These are phyloP conservation scores for Podila verticillata DNA, from an alignment of 192 early-diverging fungal genomes.

Conservation along the genomic window DNA sequence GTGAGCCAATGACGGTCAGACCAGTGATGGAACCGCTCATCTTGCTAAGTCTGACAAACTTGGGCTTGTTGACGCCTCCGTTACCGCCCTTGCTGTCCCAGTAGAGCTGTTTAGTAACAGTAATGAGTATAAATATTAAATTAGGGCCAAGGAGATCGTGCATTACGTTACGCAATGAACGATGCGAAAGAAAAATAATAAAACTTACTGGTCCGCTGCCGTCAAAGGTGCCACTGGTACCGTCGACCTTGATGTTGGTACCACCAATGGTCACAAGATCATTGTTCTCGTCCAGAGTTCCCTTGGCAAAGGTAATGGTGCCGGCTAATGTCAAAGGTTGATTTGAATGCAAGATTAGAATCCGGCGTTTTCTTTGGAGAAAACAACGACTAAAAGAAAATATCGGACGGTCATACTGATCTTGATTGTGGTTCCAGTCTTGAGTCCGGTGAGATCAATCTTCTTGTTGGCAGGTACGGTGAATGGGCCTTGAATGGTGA, in stretches of 20 bases:
- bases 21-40: conserved; percentile 44
- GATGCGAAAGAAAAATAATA: conserved; percentile 8
- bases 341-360: conserved; percentile 10
- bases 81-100: conserved; percentile 59
- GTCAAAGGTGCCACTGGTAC: conserved; percentile 40
- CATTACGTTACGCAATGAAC: neutral
- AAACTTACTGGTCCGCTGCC: conserved; percentile 52
- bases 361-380: conserved; percentile 1
- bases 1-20: conserved; percentile 37
- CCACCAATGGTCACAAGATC: conserved; percentile 50
- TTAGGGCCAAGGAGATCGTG: conserved; percentile 1
- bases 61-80: conserved; percentile 53
- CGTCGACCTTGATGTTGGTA: conserved; percentile 45
- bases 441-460: conserved; percentile 51
- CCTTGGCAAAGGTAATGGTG: conserved; percentile 49
- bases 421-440: conserved; percentile 45
- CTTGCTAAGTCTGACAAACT: conserved; percentile 33
- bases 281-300: conserved; percentile 17
- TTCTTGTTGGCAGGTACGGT: conserved; percentile 51
- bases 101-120: conserved; percentile 19
- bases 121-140: neutral
- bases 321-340: conserved; percentile 21
- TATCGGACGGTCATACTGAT: conserved; percentile 16
- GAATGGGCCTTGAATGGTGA: conserved; percentile 51
- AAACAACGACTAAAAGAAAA: conserved; percentile 6